Percentiles rank a stretch among this genome's conserved stretches.
These are phyloP conservation scores for Achlya hypogyna DNA, from an alignment of 352 stramenopile species.

Conservation along the genomic window DNA sequence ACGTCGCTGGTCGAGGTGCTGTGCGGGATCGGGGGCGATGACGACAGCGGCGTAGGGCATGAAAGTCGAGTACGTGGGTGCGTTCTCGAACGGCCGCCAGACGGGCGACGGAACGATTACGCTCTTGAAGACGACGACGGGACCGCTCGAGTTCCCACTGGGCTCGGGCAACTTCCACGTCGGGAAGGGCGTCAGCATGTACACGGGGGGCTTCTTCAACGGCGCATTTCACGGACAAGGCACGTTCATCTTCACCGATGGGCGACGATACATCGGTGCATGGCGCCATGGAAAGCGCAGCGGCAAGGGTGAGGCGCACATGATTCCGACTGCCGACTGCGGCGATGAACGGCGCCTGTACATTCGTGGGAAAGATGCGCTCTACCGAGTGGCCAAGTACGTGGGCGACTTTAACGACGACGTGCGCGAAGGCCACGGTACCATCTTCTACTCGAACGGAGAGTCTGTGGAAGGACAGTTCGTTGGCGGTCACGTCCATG, in stretches of 20 bases:
- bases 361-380: constrained; percentile 14
- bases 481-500: constrained; percentile 35
- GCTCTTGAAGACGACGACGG: constrained; percentile 30
- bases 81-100: constrained; percentile 36
- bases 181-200: constrained; percentile 43
- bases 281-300: constrained; percentile 47
- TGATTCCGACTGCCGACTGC: constrained; percentile 34
- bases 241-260: constrained; percentile 41
- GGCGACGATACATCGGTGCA: constrained; percentile 39
- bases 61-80: constrained; percentile 33
- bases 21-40: background rate
- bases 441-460: constrained; percentile 48
- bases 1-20: constrained; percentile 17
- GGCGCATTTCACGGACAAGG: constrained; percentile 56
- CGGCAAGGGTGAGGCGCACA: constrained; percentile 30
- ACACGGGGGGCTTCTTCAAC: constrained; percentile 41
- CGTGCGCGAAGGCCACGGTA: constrained; percentile 39
- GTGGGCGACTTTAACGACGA: constrained; percentile 37
- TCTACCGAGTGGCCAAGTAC: constrained; percentile 54
- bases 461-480: constrained; percentile 39
- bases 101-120: constrained; percentile 35
- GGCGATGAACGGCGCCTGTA: constrained; percentile 15
- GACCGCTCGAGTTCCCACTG: constrained; percentile 59
- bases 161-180: constrained; percentile 50
- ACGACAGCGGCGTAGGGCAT: background rate